A percentile compares a stretch with the other conserved stretches of the same genome.
These are phyloP conservation scores for Onygenales sp. DNA, from an alignment of 2,329 filamentous ascomycete genomes.

Conservation along the genomic window DNA sequence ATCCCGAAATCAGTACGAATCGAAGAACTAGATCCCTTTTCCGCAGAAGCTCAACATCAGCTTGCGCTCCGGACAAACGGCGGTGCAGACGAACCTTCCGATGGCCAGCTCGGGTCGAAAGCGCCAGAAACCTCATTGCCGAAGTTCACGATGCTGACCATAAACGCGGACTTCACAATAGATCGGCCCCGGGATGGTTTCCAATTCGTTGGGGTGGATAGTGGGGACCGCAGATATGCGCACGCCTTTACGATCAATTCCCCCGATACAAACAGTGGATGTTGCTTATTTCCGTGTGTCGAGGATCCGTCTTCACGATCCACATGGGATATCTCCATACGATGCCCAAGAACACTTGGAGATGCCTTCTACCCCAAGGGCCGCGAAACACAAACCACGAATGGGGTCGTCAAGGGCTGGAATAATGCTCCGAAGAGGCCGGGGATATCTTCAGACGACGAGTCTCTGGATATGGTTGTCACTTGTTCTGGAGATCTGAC, in stretches of 20 bases:
- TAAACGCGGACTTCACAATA: conserved; percentile 69
- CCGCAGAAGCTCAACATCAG: conserved; percentile 39
- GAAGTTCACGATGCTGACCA: conserved; percentile 49
- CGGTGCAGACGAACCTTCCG: conserved; percentile 27
- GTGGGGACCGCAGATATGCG: conserved; percentile 71
- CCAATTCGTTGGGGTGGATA: conserved; percentile 81
- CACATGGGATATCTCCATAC: conserved; percentile 81
- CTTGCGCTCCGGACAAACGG: conserved; percentile 32
- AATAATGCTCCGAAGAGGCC: conserved; percentile 20
- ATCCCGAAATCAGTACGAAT: conserved; percentile 54
- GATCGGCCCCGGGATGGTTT: conserved; percentile 72
- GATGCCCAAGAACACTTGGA: conserved; percentile 74
- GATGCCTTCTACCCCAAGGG: conserved; percentile 49
- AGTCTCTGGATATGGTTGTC: conserved; percentile 77
- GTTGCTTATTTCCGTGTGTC: conserved; percentile 84
- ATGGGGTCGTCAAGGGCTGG: conserved; percentile 18
- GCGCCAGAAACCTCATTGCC: conserved; percentile 30
- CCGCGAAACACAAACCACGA: conserved; percentile 15
- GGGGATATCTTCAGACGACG: conserved; percentile 63
- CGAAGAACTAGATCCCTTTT: conserved; percentile 49
- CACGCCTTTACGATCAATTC: conserved; percentile 86
- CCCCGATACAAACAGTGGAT: conserved; percentile 56
- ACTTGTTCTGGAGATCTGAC: conserved; percentile 83
- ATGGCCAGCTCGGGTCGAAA: conserved; percentile 25
- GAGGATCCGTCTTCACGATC: conserved; percentile 75